phyloP scores from a whole-genome alignment of 495 filamentous ascomycete species.

The Annulohypoxylon moriforme region DNA sequence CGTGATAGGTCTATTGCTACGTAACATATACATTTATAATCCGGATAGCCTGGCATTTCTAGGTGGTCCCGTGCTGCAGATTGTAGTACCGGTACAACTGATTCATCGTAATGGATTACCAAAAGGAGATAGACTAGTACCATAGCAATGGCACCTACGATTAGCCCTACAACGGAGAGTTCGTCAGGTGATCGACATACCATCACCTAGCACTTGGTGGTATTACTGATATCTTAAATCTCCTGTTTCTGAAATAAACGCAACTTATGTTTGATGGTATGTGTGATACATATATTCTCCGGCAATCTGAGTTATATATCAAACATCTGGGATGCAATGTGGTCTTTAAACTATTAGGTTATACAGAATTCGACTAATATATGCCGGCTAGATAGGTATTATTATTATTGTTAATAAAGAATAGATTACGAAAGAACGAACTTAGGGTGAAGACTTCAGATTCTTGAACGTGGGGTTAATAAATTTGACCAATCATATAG shows the following conservation, averaged over 20 bases:
- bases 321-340: not conserved
- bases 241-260: constrained; percentile 9
- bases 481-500: not conserved
- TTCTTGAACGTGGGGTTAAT: not conserved
- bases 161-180: constrained; percentile 14
- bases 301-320: not conserved
- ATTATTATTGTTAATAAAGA: too few species aligned
- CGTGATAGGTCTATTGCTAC: constrained; percentile 13
- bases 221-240: constrained; percentile 21
- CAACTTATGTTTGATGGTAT: not conserved
- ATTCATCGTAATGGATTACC: constrained; percentile 26
- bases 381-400: not conserved
- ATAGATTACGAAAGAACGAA: too few species aligned
- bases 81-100: constrained; percentile 11
- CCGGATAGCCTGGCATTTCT: constrained; percentile 19
- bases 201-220: constrained; percentile 17
- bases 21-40: constrained; percentile 20
- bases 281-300: not conserved
- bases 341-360: not conserved
- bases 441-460: too few species aligned
- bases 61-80: constrained; percentile 26
- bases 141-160: constrained; percentile 12
- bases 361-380: too few species aligned
- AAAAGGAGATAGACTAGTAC: constrained; percentile 23
- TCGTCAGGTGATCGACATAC: constrained; percentile 40